These are phyloP conservation scores for Schizophyllum commune DNA, from an alignment of 1,284 basidiomycete species.

Conservation along the genomic window DNA sequence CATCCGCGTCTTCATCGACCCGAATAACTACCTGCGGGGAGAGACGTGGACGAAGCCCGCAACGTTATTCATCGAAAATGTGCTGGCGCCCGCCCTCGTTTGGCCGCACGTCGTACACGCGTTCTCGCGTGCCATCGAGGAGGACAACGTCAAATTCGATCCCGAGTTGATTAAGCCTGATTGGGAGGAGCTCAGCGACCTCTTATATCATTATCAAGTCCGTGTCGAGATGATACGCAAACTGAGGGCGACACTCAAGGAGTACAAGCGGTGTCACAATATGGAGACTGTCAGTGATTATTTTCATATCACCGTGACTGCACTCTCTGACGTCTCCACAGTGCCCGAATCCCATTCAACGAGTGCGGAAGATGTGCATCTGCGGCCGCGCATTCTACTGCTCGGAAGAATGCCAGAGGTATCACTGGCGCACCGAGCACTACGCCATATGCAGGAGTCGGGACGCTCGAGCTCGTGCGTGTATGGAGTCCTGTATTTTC, in stretches of 20 bases:
- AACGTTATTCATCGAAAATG: background rate
- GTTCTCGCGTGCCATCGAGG: background rate
- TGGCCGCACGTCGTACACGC: background rate
- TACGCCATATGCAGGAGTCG: no score
- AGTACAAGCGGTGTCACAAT: no score
- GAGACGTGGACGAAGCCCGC: background rate
- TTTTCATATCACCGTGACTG: no score
- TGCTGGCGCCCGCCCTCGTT: background rate
- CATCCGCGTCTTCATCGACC: background rate
- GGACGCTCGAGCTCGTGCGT: no score
- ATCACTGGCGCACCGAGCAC: no score
- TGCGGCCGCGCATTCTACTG: no score
- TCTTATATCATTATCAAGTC: background rate
- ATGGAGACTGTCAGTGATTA: no score
- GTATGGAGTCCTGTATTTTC: no score
- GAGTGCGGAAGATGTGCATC: no score
- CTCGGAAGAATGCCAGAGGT: no score
- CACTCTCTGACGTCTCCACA: no score
- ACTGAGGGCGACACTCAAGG: background rate
- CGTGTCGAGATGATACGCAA: background rate
- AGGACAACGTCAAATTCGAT: background rate
- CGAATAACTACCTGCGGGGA: background rate
- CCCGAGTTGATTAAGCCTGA: background rate
- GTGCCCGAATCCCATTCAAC: no score
- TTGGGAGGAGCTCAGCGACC: background rate